Base-by-base conservation (phyloP, 495 filamentous ascomycete species). In the Aspergillus bridgeri region DNA sequence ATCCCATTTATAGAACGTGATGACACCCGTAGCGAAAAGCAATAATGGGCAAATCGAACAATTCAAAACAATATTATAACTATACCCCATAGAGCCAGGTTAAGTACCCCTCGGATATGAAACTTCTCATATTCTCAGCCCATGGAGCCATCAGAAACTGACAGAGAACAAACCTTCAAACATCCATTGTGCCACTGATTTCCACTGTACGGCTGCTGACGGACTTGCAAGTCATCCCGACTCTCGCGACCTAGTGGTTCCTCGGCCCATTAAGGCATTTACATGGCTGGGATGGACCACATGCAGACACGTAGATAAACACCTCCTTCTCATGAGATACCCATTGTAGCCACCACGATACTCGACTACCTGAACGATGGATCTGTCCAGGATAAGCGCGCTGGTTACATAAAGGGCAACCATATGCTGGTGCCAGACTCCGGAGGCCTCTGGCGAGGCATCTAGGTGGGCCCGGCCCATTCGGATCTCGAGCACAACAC, bases 331-430 rank as follows among this genome's bases (percentile, higher is more conserved):
- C 58, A 86, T 63, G 24, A 83, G 27, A 57, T 69, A 77, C 6
- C 84, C 83, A 11, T 75, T 70, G 38, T 78, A 66, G 0, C 87
- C 86, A 65, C 82, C 70, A 0, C 79, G 21, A 54, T 85, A 90
- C 71, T 90, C 88, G 13, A 86, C 69, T 19, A 86, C 73, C 22
- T 87, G 77, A 61, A 88, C 82, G 6, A 89, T 56, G 7, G 76
- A 82, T 6, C 88, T 79, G 2, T 88, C 61, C 52, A 90, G 59
- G 56, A 90, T 88, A 8, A 89, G 67, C 1, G 61, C 65, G 52
- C 76, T 81, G 6, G 73, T 68, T 2, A 54, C 53, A 63, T 87
- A 89, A 2, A 89, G 76, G 29, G 79, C 68, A 20, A 66, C 50
- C 49, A 88, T 64, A 51, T 81, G 73, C 24, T 70, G 72, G 56